Conservation (phyloP, 73 alveolate genomes). For the Urostyla sp. region DNA sequence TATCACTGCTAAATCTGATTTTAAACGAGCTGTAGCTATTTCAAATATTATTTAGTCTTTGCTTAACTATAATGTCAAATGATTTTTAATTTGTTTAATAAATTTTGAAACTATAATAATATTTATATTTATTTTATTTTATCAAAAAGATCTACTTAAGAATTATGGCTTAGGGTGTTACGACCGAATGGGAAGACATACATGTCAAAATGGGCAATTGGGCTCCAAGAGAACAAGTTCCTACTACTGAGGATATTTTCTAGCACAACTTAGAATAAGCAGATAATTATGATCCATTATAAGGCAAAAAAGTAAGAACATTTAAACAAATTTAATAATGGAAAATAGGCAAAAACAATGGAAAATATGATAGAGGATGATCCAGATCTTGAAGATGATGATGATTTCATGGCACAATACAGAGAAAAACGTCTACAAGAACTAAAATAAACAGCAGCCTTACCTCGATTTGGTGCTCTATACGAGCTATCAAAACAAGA, state of each 20-base stretch:
- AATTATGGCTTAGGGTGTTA: conserved; percentile 59
- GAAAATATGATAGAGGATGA: conserved; percentile 59
- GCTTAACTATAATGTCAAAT: background rate
- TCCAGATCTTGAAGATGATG: conserved; percentile 68
- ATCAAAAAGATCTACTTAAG: background rate
- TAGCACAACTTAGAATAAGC: conserved; percentile 73
- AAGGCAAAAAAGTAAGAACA: conserved; percentile 72
- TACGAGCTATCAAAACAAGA: conserved; percentile 84
- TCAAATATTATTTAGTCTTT: background rate
- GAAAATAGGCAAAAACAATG: conserved; percentile 74
- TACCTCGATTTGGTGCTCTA: conserved; percentile 81
- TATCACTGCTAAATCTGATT: background rate
- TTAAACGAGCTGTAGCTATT: background rate
- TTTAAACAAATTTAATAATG: conserved; percentile 76
- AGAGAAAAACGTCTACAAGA: conserved; percentile 86
- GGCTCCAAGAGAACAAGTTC: conserved; percentile 74
- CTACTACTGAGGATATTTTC: conserved; percentile 77
- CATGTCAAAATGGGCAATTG: conserved; percentile 89
- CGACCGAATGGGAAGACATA: conserved; percentile 95
- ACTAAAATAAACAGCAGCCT: conserved; percentile 70
- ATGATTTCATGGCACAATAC: conserved; percentile 52
- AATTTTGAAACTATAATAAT: background rate
- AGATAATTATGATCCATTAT: conserved; percentile 80
- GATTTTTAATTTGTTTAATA: background rate
- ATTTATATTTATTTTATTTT: background rate